Base-by-base conservation (phyloP, 2,329 filamentous ascomycete genomes). In the Colletotrichum camelliae region DNA sequence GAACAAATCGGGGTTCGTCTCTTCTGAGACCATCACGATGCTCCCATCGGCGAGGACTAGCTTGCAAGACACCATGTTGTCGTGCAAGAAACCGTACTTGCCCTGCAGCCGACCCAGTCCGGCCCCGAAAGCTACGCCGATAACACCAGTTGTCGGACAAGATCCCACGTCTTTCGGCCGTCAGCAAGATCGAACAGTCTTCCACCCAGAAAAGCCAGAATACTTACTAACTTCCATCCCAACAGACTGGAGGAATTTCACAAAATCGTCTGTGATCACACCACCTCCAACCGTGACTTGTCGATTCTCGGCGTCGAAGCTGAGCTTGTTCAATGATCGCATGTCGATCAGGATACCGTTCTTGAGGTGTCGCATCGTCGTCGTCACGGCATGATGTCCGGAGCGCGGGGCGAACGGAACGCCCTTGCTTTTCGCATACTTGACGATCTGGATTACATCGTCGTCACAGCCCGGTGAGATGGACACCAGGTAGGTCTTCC, bases 1-100 rank as follows among this genome's bases (percentile, higher is more conserved):
- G 78, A 88, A 83, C 0, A 90, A 79, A 74, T 89, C 87, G 3
- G 76, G 18, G 48, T 84, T 78, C 39, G 80, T 78, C 5, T 70
- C 72, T 3, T 70, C 27, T 15, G 79, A 81, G 9, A 82, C 81
- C 18, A 74, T 78, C 18, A 79, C 67, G 1, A 79, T 77, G 8
- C 69, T 73, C 2, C 81, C 81, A 43, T 80, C 79, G 21, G 82
- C 76, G 4, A 79, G 77, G 5, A 84, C 80, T 5, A 84, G 70
- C 18, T 80, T 79, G 16, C 81, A 75, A 4, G 82, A 84, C 12
- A 84, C 48, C 33, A 86, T 79, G 39, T 83, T 82, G 71, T 86
- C 85, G 7, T 67, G 83, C 76, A 29, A 39, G 55, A 71, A 79
- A 60, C 78, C 78, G 48, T 72, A 70, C 27, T 74, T 73, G 16